phyloP scores from a whole-genome alignment of 1,284 basidiomycete species.

The Boletus smithii region DNA sequence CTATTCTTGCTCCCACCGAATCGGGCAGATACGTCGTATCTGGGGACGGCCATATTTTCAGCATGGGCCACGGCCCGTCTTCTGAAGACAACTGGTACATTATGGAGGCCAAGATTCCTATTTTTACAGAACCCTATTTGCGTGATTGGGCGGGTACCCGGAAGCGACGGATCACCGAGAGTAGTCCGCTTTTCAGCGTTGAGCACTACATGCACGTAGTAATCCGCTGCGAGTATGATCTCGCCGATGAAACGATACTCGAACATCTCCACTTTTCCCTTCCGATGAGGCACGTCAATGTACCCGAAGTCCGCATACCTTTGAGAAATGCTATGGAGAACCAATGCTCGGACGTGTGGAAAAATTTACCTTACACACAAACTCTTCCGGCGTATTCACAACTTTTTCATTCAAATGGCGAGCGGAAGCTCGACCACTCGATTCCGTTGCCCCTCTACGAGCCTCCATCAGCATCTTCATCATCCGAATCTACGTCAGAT shows the following conservation, averaged over 20 bases:
- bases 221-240: slow-evolving; percentile 54
- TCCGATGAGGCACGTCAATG: slow-evolving; percentile 52
- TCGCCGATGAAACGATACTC: slow-evolving; percentile 35
- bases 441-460: slow-evolving; percentile 65
- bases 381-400: slow-evolving; percentile 72
- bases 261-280: slow-evolving; percentile 45
- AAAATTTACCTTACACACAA: slow-evolving; percentile 34
- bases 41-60: slow-evolving; percentile 46
- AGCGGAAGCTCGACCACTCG: slow-evolving; percentile 63
- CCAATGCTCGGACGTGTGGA: slow-evolving; percentile 14
- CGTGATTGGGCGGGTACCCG: slow-evolving; percentile 45
- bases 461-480: slow-evolving; percentile 21
- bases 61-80: slow-evolving; percentile 5
- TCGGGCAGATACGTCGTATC: slow-evolving; percentile 46
- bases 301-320: slow-evolving; percentile 26
- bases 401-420: slow-evolving; percentile 68
- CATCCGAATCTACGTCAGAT: slow-evolving; percentile 4
- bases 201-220: slow-evolving; percentile 52
- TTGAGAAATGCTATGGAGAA: slow-evolving; percentile 16
- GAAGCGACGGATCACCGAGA: slow-evolving; percentile 43
- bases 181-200: slow-evolving; percentile 57
- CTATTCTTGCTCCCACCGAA: slow-evolving; percentile 48
- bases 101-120: slow-evolving; percentile 53
- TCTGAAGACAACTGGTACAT: slow-evolving; percentile 53
- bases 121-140: slow-evolving; percentile 34